These are phyloP conservation scores for Cenococcum geophilum DNA, from an alignment of 495 filamentous ascomycete species.

Conservation along the genomic window DNA sequence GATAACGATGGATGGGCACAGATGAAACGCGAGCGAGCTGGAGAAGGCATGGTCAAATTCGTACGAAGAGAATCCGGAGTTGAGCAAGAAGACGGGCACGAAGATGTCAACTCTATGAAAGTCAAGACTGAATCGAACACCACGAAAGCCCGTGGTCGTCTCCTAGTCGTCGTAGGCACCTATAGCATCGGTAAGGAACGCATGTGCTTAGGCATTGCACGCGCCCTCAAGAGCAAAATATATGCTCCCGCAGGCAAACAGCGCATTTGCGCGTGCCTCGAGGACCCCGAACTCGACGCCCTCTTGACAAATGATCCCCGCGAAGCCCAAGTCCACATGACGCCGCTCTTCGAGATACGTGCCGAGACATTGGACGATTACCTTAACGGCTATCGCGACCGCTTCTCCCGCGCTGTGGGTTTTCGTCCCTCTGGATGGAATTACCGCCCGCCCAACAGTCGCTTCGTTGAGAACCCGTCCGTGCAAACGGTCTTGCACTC, in stretches of 20 bases:
- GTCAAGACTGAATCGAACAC: conserved; percentile 26
- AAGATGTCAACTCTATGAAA: conserved; percentile 34
- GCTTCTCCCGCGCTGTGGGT: conserved; percentile 81
- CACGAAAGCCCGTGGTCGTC: conserved; percentile 48
- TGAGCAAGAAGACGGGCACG: conserved; percentile 30
- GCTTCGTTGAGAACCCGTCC: conserved; percentile 57
- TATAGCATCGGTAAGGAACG: conserved; percentile 98
- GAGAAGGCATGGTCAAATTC: conserved; percentile 59
- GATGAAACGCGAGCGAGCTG: conserved; percentile 45
- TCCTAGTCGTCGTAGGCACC: conserved; percentile 90
- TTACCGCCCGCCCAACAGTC: conserved; percentile 64
- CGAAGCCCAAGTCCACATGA: conserved; percentile 96
- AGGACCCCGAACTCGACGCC: conserved; percentile 71
- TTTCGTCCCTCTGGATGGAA: conserved; percentile 91
- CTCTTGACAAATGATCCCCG: conserved; percentile 72
- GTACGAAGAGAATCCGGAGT: conserved; percentile 41
- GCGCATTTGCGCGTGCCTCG: conserved; percentile 73
- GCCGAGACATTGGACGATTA: conserved; percentile 86
- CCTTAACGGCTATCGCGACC: conserved; percentile 63
- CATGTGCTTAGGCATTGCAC: conserved; percentile 86
- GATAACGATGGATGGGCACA: conserved; percentile 48
- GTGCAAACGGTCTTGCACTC: conserved; percentile 66
- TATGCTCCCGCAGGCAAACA: conserved; percentile 78
- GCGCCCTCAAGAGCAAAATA: conserved; percentile 82
- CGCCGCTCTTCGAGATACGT: conserved; percentile 83